phyloP scores from a whole-genome alignment of 2,329 filamentous ascomycete genomes.

The Ophiostoma populinum region DNA sequence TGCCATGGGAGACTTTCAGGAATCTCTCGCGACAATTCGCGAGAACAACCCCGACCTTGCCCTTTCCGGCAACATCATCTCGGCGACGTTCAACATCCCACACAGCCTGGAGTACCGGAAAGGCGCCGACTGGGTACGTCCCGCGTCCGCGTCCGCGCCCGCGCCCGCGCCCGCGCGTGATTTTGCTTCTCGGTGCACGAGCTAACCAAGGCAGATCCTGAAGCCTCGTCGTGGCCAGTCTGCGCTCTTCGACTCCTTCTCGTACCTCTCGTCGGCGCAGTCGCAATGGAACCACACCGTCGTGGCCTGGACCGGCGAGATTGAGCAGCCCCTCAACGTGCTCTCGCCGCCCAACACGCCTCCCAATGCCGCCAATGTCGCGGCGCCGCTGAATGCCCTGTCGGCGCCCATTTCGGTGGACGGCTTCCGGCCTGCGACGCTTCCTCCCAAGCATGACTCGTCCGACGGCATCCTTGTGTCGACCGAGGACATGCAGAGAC shows the following conservation, averaged over 20 bases:
- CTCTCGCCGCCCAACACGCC: conserved; percentile 30
- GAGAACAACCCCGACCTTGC: conserved; percentile 37
- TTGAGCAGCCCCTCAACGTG: conserved; percentile 33
- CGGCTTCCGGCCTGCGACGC: conserved; percentile 41
- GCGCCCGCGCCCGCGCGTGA: too few species aligned
- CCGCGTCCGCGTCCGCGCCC: too few species aligned
- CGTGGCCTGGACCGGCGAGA: conserved; percentile 89
- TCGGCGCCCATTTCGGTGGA: conserved; percentile 68
- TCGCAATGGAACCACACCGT: conserved; percentile 83
- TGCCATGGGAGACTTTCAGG: conserved; percentile 23
- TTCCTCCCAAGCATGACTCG: conserved; percentile 30
- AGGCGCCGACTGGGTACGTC: conserved; percentile 43
- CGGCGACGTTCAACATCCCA: conserved; percentile 46
- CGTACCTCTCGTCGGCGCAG: conserved; percentile 67
- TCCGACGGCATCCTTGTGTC: conserved; percentile 55
- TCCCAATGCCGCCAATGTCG: conserved; percentile 30
- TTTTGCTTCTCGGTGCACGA: too few species aligned
- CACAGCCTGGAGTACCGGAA: conserved; percentile 41
- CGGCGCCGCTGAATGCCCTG: conserved; percentile 47
- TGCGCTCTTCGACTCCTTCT: conserved; percentile 80
- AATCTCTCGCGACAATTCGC: conserved; percentile 38
- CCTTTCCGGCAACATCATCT: conserved; percentile 49
- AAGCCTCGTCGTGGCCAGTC: conserved; percentile 70
- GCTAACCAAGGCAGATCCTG: conserved; percentile 40
- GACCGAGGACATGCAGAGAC: conserved; percentile 47